Base-by-base conservation (phyloP, 2,329 filamentous ascomycete genomes). In the Celoporthe dispersa region DNA sequence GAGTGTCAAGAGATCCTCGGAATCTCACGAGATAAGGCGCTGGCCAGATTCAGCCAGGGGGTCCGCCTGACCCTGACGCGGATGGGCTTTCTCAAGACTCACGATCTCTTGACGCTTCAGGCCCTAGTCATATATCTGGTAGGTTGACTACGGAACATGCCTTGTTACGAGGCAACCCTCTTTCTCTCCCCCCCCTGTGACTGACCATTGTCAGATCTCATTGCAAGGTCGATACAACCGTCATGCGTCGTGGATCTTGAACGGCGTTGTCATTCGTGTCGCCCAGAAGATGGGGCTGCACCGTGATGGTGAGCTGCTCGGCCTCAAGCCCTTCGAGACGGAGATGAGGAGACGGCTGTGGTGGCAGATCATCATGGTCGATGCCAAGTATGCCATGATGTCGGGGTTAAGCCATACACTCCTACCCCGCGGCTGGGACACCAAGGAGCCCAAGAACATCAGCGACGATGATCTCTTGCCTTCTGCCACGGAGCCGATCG, bases 261-360 rank as follows among this genome's bases (percentile, higher is more conserved):
- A 87, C 66, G 89, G 89, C 5, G 81, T 88, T 22, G 82, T 88
- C 6, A 82, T 92, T 44, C 85, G 90, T 28, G 88, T 92, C 66
- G 89, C 88, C 1, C 87, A 91, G 75, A 89, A 90, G 75, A 89
- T 92, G 84, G 90, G 90, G 0, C 82, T 91, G 63, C 88, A 91
- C 71, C 84, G 87, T 16, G 89, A 92, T 70, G 89, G 88, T 48
- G 84, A 86, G 70, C 77, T 80, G 25, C 80, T 89, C 7, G 85
- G 85, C 1, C 80, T 91, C 1, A 81, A 85, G 0, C 87, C 88
- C 0, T 90, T 91, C 73, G 89, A 92, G 74, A 86, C 86, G 2
- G 89, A 92, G 75, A 91, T 92, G 83, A 84, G 89, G n/a, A 82
- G 90, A 59, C 83, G 90, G 8, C 81, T 91, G 28, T 92, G 90